These are phyloP conservation scores for Starmera quercuum DNA, from an alignment of 805 yeast species.

Conservation along the genomic window DNA sequence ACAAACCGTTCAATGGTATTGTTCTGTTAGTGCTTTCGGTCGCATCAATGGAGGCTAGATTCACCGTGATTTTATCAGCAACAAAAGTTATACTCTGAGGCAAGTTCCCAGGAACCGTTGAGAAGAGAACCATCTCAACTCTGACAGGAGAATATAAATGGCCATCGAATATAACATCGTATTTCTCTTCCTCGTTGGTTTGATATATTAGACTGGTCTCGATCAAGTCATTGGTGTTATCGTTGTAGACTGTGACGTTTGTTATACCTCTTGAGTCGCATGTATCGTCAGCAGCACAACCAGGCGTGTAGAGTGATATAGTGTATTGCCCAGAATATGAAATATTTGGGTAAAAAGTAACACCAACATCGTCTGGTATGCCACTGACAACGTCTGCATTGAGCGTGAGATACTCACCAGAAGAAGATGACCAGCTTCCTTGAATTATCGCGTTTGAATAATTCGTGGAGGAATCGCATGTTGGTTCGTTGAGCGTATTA, in stretches of 20 bases:
- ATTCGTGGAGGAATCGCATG: conserved; percentile 32
- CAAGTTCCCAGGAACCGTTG: conserved; percentile 21
- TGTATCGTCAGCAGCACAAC: conserved; percentile 62
- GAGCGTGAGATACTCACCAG: conserved; percentile 28
- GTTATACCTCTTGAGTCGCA: conserved; percentile 71
- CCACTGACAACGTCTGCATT: conserved; percentile 25
- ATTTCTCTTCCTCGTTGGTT: conserved; percentile 72
- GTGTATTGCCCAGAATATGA: conserved; percentile 70
- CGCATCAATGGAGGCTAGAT: conserved; percentile 38
- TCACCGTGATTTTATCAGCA: conserved; percentile 57
- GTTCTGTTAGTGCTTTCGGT: conserved; percentile 25
- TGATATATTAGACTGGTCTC: conserved; percentile 54
- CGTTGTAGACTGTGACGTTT: conserved; percentile 58
- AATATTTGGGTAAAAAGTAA: conserved; percentile 59
- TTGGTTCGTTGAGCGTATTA: conserved; percentile 59
- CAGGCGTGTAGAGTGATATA: conserved; percentile 75
- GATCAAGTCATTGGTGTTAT: conserved; percentile 28
- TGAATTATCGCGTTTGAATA: conserved; percentile 22
- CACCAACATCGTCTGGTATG: conserved; percentile 24
- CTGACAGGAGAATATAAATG: conserved; percentile 43
- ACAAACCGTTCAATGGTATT: conserved; percentile 60
- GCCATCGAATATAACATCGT: conserved; percentile 72
- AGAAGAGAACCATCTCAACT: conserved; percentile 32
- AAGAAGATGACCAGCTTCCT: conserved; percentile 22
- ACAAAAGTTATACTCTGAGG: conserved; percentile 46